These are phyloP conservation scores for Sporisorium exsertum DNA, from an alignment of 1,284 basidiomycete genomes.

Conservation along the genomic window DNA sequence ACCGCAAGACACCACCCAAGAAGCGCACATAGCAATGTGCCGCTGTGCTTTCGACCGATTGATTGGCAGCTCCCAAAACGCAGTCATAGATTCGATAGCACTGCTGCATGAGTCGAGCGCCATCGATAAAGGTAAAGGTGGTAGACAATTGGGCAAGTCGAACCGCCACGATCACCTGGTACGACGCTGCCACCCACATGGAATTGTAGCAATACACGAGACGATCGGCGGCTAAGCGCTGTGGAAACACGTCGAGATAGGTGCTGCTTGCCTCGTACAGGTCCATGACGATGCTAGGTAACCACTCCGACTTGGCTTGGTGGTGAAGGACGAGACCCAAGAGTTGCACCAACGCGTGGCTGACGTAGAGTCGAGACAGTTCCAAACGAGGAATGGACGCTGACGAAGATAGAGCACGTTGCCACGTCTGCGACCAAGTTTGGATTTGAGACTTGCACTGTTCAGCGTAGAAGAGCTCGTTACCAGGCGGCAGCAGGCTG, in stretches of 20 bases:
- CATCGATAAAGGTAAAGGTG: slow-evolving; percentile 10
- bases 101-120: not conserved
- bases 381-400: slow-evolving; percentile 8
- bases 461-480: not conserved
- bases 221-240: not conserved
- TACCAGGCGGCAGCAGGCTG: not conserved
- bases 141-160: slow-evolving; percentile 5
- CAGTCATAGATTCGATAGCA: not conserved
- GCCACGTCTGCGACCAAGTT: slow-evolving; percentile 7
- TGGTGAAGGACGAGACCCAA: slow-evolving; percentile 12
- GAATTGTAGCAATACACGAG: slow-evolving; percentile 13
- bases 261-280: slow-evolving; percentile 9
- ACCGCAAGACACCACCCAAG: not conserved
- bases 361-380: slow-evolving; percentile 9
- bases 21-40: slow-evolving; percentile 11
- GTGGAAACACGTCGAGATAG: slow-evolving; percentile 10
- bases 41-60: not conserved
- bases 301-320: slow-evolving; percentile 2
- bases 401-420: not conserved
- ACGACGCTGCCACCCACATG: slow-evolving; percentile 12
- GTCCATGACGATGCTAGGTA: slow-evolving; percentile 4
- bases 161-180: slow-evolving; percentile 11
- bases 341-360: slow-evolving; percentile 12
- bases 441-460: slow-evolving; percentile 7
- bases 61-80: not conserved